A percentile compares a stretch with the other conserved stretches of the same genome.
phyloP scores from a whole-genome alignment of 1,284 basidiomycete genomes.

The Apiotrichum sp. region DNA sequence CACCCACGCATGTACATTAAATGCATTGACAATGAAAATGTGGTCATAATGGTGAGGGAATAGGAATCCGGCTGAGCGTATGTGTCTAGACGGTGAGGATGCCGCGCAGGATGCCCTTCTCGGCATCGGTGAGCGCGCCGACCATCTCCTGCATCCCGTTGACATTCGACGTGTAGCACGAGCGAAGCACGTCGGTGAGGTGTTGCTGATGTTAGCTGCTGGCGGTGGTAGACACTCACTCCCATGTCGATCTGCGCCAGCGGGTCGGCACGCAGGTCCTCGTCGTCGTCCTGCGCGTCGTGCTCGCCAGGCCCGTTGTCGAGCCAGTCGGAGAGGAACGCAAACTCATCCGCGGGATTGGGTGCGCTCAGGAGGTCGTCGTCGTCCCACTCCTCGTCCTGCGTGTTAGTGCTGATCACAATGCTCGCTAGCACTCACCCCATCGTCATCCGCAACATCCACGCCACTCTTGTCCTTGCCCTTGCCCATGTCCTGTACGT shows the following conservation, averaged over 20 bases:
- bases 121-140: conserved; percentile 61
- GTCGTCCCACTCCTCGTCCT: conserved; percentile 85
- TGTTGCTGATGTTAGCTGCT: conserved; percentile 19
- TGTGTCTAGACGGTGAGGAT: conserved; percentile 47
- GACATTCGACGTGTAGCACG: conserved; percentile 61
- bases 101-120: conserved; percentile 60
- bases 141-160: conserved; percentile 62
- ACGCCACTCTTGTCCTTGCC: conserved; percentile 56
- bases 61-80: not conserved
- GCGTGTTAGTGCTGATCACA: not conserved
- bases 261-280: conserved; percentile 79
- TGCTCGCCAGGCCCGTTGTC: conserved; percentile 66
- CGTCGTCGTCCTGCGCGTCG: conserved; percentile 73
- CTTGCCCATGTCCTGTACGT: conserved; percentile 61
- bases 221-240: conserved; percentile 34
- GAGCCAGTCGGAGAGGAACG: conserved; percentile 47
- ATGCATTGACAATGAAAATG: conserved; percentile 5
- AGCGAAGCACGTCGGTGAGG: conserved; percentile 53
- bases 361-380: conserved; percentile 54
- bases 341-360: conserved; percentile 47
- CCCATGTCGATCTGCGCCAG: conserved; percentile 82
- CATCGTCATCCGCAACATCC: conserved; percentile 62
- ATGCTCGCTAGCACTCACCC: conserved; percentile 26
- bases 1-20: conserved; percentile 6
- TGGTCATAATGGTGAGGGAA: not conserved